Base-by-base conservation (phyloP, 331 rosid genomes). In the Saraca asoca region DNA sequence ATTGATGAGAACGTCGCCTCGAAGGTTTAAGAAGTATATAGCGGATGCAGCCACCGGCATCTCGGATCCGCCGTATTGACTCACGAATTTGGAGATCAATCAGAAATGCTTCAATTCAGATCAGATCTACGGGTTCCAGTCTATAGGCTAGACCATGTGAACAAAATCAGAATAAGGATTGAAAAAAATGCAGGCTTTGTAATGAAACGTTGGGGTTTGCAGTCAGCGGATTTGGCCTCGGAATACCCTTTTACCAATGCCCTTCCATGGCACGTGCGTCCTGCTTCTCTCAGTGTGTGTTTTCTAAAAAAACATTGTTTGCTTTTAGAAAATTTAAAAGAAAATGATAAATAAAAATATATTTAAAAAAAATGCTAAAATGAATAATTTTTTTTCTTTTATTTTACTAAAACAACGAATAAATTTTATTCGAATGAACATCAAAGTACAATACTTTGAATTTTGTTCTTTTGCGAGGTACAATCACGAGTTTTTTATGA, bases 11-110 rank as follows among this genome's bases (percentile, higher is more conserved):
- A 94, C 97, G 74, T 94, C 99, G 0, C 99, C 99, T 9, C 96
- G 97, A 77, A 90, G 97, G 77, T 94, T 94, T 81, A 94, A 78
- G 78, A 94, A 90, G 80, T 85, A 90, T 29, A 94, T 65, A 71
- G 99, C 97, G 77, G 97, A 94, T 75, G 99, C 99, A 67, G 97
- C 92, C 85, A 94, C 96, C 88, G 99, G 99, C 99, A 94, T 94
- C 72, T 77, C 85, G 59, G 90, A 86, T 84, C 87, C 85, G 51
- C 77, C 67, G 85, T 76, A 66, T 59, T 65, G 49, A 66, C 78
- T 46, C 50, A 81, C 74, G 70, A 81, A 73, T 64, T 73, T 33
- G 54, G 52, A 43, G 76, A 69, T 46, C 38, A 33, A 66, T 33
- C 48, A 9, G 59, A 70, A 33, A 60, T 29, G 10, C 33, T n/a